These are phyloP conservation scores for Termitomyces bulborhizus DNA, from an alignment of 768 basidiomycete genomes.

Conservation along the genomic window DNA sequence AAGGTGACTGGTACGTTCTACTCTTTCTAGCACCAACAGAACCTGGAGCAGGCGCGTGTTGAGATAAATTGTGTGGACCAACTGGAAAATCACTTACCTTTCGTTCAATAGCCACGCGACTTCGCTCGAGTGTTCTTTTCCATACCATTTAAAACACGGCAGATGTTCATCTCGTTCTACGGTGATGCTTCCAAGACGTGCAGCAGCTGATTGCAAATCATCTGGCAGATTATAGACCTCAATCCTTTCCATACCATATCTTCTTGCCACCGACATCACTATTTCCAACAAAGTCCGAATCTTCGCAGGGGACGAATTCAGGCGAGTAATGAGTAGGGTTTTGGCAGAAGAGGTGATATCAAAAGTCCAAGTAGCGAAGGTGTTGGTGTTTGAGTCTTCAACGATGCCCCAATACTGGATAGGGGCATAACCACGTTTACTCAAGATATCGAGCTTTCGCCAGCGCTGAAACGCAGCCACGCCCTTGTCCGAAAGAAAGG, in stretches of 20 bases:
- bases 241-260: constrained; percentile 27
- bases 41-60: neutral
- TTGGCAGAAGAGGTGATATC: constrained; percentile 24
- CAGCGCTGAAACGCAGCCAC: constrained; percentile 39
- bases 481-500: constrained; percentile 40
- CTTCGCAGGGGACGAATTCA: constrained; percentile 22
- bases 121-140: constrained; percentile 22
- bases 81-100: constrained; percentile 22
- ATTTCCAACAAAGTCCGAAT: constrained; percentile 29
- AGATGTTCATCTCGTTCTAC: constrained; percentile 31
- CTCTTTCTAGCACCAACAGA: neutral
- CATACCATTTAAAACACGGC: constrained; percentile 46
- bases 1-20: neutral
- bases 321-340: constrained; percentile 38
- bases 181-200: constrained; percentile 24
- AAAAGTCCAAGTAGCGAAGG: constrained; percentile 40
- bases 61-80: neutral
- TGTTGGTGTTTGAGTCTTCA: constrained; percentile 16
- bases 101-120: constrained; percentile 46
- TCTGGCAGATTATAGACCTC: constrained; percentile 43
- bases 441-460: constrained; percentile 21
- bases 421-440: constrained; percentile 8
- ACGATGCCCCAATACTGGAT: constrained; percentile 26
- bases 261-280: constrained; percentile 28
- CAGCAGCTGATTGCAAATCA: constrained; percentile 22